Evolutionary conservation across 495 filamentous ascomycete species (phyloP).

Genomic region (Cudoniella acicularis): DNA sequence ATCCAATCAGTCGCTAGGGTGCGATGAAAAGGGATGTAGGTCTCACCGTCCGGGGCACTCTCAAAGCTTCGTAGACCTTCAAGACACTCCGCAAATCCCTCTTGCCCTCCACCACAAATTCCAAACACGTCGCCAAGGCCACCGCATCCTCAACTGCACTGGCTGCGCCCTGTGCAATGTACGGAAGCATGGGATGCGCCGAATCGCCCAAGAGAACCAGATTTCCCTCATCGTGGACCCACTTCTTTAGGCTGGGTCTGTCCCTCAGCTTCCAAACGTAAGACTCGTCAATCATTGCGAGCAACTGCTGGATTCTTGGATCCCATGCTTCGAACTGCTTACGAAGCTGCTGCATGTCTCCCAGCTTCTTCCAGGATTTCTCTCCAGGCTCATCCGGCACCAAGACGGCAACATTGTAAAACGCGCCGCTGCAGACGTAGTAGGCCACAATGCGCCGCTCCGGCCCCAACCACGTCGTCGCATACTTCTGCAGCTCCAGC

Average conservation of each 20-base stretch:
- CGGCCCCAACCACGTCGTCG: constrained; percentile 41
- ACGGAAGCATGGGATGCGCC: constrained; percentile 56
- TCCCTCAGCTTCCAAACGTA: constrained; percentile 41
- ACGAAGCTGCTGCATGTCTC: constrained; percentile 34
- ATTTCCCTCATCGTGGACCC: constrained; percentile 35
- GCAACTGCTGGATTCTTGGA: constrained; percentile 33
- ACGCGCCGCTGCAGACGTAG: constrained; percentile 35
- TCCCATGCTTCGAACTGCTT: constrained; percentile 38
- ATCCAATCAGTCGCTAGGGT: background rate
- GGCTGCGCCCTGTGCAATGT: constrained; percentile 48
- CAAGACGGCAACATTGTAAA: constrained; percentile 47
- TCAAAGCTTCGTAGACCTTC: background rate
- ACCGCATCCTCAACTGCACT: constrained; percentile 40
- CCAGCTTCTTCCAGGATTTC: constrained; percentile 31
- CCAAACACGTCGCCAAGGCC: background rate
- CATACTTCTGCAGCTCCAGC: constrained; percentile 23
- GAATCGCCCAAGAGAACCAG: constrained; percentile 44
- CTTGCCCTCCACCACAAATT: background rate
- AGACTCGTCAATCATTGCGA: constrained; percentile 31
- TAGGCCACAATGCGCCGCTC: constrained; percentile 44
- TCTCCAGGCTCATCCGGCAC: constrained; percentile 34
- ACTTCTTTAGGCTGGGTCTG: constrained; percentile 31
- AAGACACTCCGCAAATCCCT: background rate
- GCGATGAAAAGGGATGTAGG: background rate
- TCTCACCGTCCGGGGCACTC: background rate